These are phyloP conservation scores for Mesembryanthemum crystallinum DNA, from an alignment of 148 eudicot genomes.

Conservation along the genomic window DNA sequence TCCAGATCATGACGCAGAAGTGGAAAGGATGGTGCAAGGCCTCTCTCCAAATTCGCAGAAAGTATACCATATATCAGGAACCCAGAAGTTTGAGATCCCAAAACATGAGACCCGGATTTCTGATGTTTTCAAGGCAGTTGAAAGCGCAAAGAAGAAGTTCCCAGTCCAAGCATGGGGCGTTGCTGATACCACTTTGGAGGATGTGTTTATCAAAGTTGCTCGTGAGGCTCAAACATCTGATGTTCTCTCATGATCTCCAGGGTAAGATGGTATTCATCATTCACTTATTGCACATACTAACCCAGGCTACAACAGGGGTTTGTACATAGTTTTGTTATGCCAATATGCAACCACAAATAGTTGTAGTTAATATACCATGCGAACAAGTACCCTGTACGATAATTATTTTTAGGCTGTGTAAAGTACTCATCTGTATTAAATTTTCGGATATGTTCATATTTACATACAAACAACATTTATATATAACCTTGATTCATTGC, in stretches of 20 bases:
- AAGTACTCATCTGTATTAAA: neutral
- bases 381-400: neutral
- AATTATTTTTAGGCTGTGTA: neutral
- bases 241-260: slow-evolving; percentile 39
- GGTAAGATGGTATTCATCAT: neutral
- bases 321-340: neutral
- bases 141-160: slow-evolving; percentile 67
- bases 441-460: neutral
- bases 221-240: slow-evolving; percentile 57
- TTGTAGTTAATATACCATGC: neutral
- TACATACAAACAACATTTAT: neutral
- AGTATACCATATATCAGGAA: slow-evolving; percentile 78
- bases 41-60: slow-evolving; percentile 62
- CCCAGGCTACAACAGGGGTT: neutral
- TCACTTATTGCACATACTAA: neutral
- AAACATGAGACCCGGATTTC: slow-evolving; percentile 62
- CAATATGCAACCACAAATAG: neutral
- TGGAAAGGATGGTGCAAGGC: slow-evolving; percentile 49
- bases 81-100: slow-evolving; percentile 81
- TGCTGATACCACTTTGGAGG: slow-evolving; percentile 85
- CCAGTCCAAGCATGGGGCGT: slow-evolving; percentile 85
- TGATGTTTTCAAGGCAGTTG: slow-evolving; percentile 72
- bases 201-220: slow-evolving; percentile 85
- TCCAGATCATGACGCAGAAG: slow-evolving; percentile 56
- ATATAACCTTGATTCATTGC: neutral